Base-by-base conservation (phyloP, 1,284 basidiomycete genomes). In the Apiotrichum veenhuisii region DNA sequence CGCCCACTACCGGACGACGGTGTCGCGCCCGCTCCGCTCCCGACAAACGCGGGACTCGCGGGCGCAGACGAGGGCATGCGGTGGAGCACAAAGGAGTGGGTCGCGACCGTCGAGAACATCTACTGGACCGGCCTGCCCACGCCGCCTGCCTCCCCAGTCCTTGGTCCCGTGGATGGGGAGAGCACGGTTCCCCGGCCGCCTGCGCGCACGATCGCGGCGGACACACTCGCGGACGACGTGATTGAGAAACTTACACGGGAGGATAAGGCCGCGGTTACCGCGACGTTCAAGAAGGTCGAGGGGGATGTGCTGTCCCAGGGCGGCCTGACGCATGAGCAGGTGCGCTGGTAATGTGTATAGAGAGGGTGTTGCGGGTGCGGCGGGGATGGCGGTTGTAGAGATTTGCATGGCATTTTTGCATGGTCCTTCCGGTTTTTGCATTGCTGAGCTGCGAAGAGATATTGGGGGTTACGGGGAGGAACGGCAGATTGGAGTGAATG, bases 231-330 rank as follows among this genome's bases (percentile, higher is more conserved):
- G 1, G 65, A 72, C 44, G 57, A 67, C 43, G 78, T 86, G 14
- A 67, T 84, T 45, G 61, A 63, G 38, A 71, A 70, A 48, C 78
- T 82, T 69, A 77, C 81, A 56, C 48, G 30, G 22, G 43, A 25
- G 36, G 15, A 23, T 20, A 4, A 37, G 22, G 23, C 30, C 33
- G 33, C 25, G n/a, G 84, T 96, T 68, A 80, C 89, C 70, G 95
- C 93, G 7, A 79, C 84, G 68, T 97, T 93, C 74, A 82, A 85
- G 56, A 89, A 88, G 23, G 91, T 98, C 0, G 89, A 91, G 76
- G 89, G 86, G 73, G 90, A 95, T 71, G 85, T 92, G 40, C 77
- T 88, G 42, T 86, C 87, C 15, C 61, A 61, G 27, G 68, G 69
- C 9, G 71, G 71, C 1, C 59, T 76, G 44, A 74, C 74, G 7